Evolutionary conservation across 768 basidiomycete genomes (phyloP).

Genomic region (Boletus reticulatus): DNA sequence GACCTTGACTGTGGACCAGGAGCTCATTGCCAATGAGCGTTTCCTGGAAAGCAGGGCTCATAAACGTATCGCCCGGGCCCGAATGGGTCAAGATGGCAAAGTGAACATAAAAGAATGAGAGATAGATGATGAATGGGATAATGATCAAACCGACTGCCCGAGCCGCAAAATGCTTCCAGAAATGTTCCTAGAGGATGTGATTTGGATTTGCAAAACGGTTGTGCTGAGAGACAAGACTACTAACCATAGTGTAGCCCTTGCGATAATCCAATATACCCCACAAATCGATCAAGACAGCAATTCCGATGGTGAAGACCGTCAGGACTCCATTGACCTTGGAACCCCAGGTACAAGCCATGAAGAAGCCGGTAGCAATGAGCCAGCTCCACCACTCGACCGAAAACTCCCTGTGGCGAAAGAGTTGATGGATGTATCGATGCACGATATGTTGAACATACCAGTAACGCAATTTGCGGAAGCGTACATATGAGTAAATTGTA

Average conservation of each 20-base stretch:
- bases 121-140: conserved; percentile 87
- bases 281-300: conserved; percentile 89
- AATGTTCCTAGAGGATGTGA: conserved; percentile 61
- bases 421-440: neutral
- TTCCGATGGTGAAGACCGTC: conserved; percentile 84
- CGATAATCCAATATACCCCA: conserved; percentile 91
- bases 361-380: conserved; percentile 85
- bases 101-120: conserved; percentile 95
- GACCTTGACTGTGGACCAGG: conserved; percentile 88
- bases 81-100: conserved; percentile 85
- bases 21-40: conserved; percentile 91
- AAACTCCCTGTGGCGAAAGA: conserved; percentile 63
- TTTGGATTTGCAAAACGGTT: neutral
- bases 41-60: conserved; percentile 98
- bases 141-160: conserved; percentile 82
- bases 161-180: conserved; percentile 86
- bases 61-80: conserved; percentile 92
- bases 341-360: conserved; percentile 94
- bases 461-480: conserved; percentile 94
- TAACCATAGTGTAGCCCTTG: conserved; percentile 77
- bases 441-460: conserved; percentile 43
- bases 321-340: conserved; percentile 98
- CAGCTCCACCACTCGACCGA: conserved; percentile 92
- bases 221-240: neutral
- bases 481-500: conserved; percentile 89